phyloP scores from a whole-genome alignment of 306 rosid genomes.

The Lithocarpus polystachyus region DNA sequence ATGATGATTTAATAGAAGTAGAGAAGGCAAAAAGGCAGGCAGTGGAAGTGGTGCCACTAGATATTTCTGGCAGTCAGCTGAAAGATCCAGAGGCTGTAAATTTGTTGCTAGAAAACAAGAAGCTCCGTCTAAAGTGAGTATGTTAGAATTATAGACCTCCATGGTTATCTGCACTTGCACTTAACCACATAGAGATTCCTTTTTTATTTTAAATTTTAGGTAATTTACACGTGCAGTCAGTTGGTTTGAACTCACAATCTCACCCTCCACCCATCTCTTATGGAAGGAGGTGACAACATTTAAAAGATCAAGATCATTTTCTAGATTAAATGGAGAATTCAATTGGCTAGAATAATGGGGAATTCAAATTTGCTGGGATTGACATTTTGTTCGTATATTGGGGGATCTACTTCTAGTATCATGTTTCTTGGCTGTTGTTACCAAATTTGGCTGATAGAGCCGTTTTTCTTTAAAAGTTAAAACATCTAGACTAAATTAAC shows the following conservation, averaged over 20 bases:
- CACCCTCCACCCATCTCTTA: neutral
- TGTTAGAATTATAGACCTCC: neutral
- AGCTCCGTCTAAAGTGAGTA: slow-evolving; percentile 65
- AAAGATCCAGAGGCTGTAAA: slow-evolving; percentile 38
- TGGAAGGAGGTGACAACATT: neutral
- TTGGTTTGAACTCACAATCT: neutral
- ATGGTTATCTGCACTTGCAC: neutral
- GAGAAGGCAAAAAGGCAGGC: slow-evolving; percentile 37
- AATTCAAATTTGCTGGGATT: neutral
- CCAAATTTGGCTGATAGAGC: neutral
- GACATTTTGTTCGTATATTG: neutral
- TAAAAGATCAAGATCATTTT: neutral
- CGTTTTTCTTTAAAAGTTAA: neutral
- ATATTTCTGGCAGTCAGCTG: slow-evolving; percentile 24
- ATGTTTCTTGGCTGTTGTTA: neutral
- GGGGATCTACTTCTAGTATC: neutral
- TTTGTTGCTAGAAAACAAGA: slow-evolving; percentile 57
- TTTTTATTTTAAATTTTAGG: neutral
- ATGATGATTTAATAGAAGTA: slow-evolving; percentile 28
- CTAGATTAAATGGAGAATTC: neutral
- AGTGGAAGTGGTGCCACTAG: slow-evolving; percentile 8
- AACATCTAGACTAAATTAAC: neutral
- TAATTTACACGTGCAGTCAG: too few species aligned
- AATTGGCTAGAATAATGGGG: neutral
- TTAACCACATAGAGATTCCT: neutral